Conservation (phyloP, 2,329 filamentous ascomycete genomes). For the Alternaria alternata region DNA sequence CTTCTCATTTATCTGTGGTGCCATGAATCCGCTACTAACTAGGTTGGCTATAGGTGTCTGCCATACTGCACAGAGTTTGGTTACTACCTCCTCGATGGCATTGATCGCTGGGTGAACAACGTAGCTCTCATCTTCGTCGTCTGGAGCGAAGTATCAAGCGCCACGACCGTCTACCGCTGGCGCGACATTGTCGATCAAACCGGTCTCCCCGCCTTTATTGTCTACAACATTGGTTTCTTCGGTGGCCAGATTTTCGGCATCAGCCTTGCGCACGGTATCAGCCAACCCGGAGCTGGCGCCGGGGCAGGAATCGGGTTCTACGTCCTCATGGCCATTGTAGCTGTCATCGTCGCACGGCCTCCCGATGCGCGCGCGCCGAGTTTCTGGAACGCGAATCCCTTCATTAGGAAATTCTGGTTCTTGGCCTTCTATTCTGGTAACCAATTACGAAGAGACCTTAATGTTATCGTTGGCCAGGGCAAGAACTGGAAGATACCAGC, state of each 20-base stretch:
- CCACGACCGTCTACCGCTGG: constrained; percentile 64
- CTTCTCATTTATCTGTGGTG: not conserved
- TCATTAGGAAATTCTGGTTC: constrained; percentile 60
- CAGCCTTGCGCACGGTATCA: constrained; percentile 57
- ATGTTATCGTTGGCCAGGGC: constrained; percentile 61
- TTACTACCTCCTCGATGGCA: constrained; percentile 63
- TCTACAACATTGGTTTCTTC: constrained; percentile 63
- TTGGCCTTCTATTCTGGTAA: constrained; percentile 62
- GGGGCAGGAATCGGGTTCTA: constrained; percentile 64
- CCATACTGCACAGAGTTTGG: constrained; percentile 67
- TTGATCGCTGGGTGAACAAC: constrained; percentile 66
- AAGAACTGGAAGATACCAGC: constrained; percentile 65
- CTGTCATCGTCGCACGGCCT: constrained; percentile 54
- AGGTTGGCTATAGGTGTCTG: constrained; percentile 48
- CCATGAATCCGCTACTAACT: not conserved
- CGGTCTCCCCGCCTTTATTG: constrained; percentile 54
- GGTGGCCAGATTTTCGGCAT: constrained; percentile 63
- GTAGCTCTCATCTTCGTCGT: constrained; percentile 64
- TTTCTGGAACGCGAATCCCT: constrained; percentile 53
- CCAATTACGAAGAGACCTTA: constrained; percentile 64
- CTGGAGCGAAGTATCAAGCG: constrained; percentile 61
- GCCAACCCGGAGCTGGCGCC: constrained; percentile 56
- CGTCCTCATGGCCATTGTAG: constrained; percentile 51
- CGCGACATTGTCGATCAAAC: constrained; percentile 57
- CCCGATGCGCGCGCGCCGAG: constrained; percentile 54